A percentile compares a stretch with the other conserved stretches of the same genome.
phyloP scores from a whole-genome alignment of 208 protist genomes.

The Trypanosoma avium region DNA sequence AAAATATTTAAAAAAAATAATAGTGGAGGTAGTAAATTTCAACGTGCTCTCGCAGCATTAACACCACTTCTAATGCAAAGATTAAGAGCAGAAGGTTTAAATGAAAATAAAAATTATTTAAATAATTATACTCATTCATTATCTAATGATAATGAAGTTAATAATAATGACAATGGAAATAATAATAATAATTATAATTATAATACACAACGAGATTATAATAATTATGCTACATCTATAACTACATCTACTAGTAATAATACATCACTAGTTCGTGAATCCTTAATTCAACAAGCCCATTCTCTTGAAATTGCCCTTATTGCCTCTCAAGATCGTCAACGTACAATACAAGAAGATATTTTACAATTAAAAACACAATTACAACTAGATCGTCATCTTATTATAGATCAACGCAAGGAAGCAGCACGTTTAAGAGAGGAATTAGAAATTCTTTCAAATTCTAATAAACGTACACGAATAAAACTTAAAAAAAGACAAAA shows the following conservation, averaged over 20 bases:
- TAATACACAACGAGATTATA: too few species aligned
- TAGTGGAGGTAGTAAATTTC: constrained; percentile 8
- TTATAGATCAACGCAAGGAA: constrained; percentile 63
- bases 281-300: constrained; percentile 40
- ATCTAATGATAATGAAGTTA: not conserved
- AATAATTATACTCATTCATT: not conserved
- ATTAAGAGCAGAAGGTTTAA: not conserved
- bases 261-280: constrained; percentile 28
- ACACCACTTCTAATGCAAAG: constrained; percentile 17
- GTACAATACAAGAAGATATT: constrained; percentile 31
- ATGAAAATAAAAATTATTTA: not conserved
- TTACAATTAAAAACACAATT: constrained; percentile 46
- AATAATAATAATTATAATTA: too few species aligned
- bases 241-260: not conserved
- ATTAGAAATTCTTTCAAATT: constrained; percentile 29
- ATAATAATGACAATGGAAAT: too few species aligned
- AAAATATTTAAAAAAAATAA: constrained; percentile 11
- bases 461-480: constrained; percentile 21
- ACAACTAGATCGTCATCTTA: constrained; percentile 54
- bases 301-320: constrained; percentile 51
- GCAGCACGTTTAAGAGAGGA: constrained; percentile 38
- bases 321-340: constrained; percentile 40
- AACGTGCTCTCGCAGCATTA: constrained; percentile 16
- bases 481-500: constrained; percentile 62
- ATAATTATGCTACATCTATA: not conserved